Evolutionary conservation across 768 basidiomycete genomes (phyloP), one percentile per base, ranked within the genome.

Genomic region (Russula olivacea): DNA sequence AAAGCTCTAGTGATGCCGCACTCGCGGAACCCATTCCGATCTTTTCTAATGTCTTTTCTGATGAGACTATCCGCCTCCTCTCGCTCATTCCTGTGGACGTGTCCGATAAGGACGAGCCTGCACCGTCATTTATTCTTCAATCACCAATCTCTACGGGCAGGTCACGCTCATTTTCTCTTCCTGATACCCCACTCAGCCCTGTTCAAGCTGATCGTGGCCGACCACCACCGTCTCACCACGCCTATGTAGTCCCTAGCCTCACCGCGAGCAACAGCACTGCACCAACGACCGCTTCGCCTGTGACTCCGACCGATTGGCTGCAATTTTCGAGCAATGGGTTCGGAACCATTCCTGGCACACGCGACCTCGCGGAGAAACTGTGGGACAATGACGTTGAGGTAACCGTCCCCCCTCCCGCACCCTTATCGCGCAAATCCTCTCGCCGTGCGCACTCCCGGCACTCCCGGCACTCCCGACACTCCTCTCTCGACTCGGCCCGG

Each of bases 241-340:
- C 50, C 17, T 17, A 47, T 5, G 45, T 30, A 21, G 28, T 32
- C 15, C 48, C 68, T 17, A 63, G 71, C 6, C 67, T 68, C 2
- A 59, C 40, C 23, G 73, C 73, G 3, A 71, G 77, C 14, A 66
- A 71, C 10, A 72, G 74, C 3, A 61, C 74, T 21, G 72, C 75
- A 4, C 60, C 73, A 23, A 64, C 70, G 32, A 66, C 67, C 21
- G 63, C 65, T 10, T 30, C 72, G 54, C 68, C 74, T 70, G 74
- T 55, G 68, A 77, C 52, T 3, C 70, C 71, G 19, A 71, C 71
- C 25, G 86, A 89, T 67, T 91, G 89, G 89, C 71, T 78, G 6
- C 81, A 85, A 43, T 91, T 91, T 72, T 84, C 88, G 0, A 73
- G 80, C 1, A 75, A 81, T 0, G 89, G 89, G 3, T 91, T 81